phyloP scores from a whole-genome alignment of 306 rosid species.

The Rosa chinensis region DNA sequence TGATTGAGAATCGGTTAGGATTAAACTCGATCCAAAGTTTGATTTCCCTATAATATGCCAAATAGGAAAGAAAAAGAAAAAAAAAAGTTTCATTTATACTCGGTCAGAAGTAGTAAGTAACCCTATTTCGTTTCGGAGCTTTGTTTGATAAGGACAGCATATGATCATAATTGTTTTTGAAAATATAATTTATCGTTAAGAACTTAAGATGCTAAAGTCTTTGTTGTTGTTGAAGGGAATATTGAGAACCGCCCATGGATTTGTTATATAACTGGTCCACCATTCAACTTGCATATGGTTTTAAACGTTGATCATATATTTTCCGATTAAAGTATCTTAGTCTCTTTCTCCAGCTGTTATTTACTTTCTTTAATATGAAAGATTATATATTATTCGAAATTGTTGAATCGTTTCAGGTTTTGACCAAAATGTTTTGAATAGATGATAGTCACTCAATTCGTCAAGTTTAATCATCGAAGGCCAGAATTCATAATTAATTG shows the following conservation, averaged over 20 bases:
- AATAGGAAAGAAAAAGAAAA: too few relatives aligned
- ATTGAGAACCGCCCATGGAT: slow-evolving; percentile 21
- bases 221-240: slow-evolving; percentile 8
- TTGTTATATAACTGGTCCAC: slow-evolving; percentile 13
- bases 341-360: neutral
- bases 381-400: neutral
- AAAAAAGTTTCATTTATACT: too few relatives aligned
- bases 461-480: neutral
- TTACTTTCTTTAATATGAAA: neutral
- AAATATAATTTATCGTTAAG: neutral
- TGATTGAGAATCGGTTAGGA: too few relatives aligned
- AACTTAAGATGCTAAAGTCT: neutral
- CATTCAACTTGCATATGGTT: slow-evolving; percentile 1
- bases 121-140: too few relatives aligned
- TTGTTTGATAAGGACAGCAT: too few relatives aligned
- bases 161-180: too few relatives aligned
- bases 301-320: neutral
- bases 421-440: neutral
- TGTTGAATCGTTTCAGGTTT: neutral
- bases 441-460: neutral
- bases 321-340: neutral
- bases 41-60: too few relatives aligned
- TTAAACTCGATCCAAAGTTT: too few relatives aligned
- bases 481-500: neutral
- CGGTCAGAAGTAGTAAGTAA: too few relatives aligned